phyloP scores from a whole-genome alignment of 2,329 filamentous ascomycete species.

The Aspergillus intermedius region DNA sequence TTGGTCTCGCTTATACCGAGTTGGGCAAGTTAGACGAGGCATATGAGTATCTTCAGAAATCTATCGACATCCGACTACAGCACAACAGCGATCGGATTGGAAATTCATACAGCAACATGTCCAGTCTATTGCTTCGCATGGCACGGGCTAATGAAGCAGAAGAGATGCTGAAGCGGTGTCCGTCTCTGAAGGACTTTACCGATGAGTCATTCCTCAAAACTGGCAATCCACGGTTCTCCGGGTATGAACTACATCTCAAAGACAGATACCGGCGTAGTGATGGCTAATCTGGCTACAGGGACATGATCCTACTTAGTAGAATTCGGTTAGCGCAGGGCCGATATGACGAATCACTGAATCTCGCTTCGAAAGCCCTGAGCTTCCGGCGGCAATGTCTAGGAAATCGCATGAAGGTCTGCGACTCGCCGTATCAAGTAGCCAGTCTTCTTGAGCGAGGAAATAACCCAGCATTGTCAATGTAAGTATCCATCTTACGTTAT shows the following conservation, averaged over 20 bases:
- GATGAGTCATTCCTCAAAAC: conserved; percentile 34
- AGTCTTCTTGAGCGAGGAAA: neutral
- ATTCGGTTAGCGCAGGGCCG: conserved; percentile 6
- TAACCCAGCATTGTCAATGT: conserved; percentile 4
- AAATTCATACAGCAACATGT: conserved; percentile 36
- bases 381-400: conserved; percentile 7
- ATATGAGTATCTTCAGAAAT: conserved; percentile 19
- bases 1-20: conserved; percentile 30
- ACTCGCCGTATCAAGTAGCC: conserved; percentile 9
- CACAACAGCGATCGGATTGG: conserved; percentile 28
- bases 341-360: conserved; percentile 2
- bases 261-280: no score
- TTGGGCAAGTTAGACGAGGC: conserved; percentile 24
- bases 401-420: conserved; percentile 10
- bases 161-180: conserved; percentile 27
- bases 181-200: conserved; percentile 28
- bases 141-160: conserved; percentile 29
- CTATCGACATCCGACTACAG: conserved; percentile 24
- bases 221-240: conserved; percentile 9
- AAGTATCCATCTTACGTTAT: neutral
- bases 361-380: conserved; percentile 6
- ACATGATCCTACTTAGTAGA: conserved; percentile 4
- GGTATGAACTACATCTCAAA: conserved; percentile 1
- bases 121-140: conserved; percentile 30
- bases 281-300: neutral